Percentiles rank a stretch among this genome's conserved stretches.
These are phyloP conservation scores for Aspergillus jensenii DNA, from an alignment of 2,329 filamentous ascomycete genomes.

Conservation along the genomic window DNA sequence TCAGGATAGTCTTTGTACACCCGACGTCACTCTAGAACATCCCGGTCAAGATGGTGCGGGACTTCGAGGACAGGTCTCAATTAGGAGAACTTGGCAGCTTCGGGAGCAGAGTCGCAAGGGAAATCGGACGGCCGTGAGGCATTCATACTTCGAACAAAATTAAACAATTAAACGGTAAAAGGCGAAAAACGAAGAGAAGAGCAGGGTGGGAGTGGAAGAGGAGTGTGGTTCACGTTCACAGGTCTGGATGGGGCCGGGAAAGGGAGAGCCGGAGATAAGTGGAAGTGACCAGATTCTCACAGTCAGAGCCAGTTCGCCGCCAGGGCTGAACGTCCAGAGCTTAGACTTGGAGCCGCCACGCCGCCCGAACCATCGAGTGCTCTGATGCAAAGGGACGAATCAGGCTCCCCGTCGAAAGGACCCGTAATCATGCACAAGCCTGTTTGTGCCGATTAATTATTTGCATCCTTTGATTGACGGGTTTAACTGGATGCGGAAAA, in stretches of 20 bases:
- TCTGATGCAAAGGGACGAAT: conserved; percentile 1
- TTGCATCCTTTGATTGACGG: conserved; percentile 1
- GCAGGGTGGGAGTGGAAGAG: not conserved
- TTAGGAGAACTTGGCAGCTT: conserved; percentile 21
- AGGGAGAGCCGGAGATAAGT: conserved; percentile 6
- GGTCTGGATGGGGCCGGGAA: not conserved
- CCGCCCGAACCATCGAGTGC: conserved; percentile 1
- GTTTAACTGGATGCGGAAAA: conserved; percentile 21
- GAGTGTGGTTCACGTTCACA: not conserved
- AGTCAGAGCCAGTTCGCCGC: too few species aligned
- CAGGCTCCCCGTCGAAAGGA: not conserved
- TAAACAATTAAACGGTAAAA: conserved; percentile 3
- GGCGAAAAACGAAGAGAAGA: not conserved
- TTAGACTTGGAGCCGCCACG: conserved; percentile 7
- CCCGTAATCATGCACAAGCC: conserved; percentile 5
- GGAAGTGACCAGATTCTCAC: not conserved
- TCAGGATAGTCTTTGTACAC: not conserved
- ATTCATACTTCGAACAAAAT: conserved; percentile 18
- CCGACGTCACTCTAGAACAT: conserved; percentile 2
- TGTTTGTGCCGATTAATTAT: not conserved
- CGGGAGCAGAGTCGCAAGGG: conserved; percentile 12
- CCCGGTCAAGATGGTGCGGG: conserved; percentile 2
- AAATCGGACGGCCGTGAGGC: conserved; percentile 14
- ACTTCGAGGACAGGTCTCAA: conserved; percentile 20
- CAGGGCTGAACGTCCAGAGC: not conserved